Conservation (phyloP, 345 rosid species). For the Euphorbia lathyris region DNA sequence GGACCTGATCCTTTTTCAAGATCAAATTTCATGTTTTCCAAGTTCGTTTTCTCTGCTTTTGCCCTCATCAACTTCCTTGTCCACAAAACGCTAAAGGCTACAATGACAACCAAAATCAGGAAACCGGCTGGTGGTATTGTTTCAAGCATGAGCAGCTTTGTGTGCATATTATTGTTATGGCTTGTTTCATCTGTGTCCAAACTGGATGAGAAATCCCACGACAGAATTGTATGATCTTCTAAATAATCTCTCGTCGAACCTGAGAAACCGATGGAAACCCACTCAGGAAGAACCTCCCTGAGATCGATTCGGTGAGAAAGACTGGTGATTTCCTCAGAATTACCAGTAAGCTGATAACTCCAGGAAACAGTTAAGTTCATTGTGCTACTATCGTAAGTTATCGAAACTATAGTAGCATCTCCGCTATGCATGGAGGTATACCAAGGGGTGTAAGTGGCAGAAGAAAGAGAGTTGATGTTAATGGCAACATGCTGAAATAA, state of each 20-base stretch:
- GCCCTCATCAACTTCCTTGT: slow-evolving; percentile 19
- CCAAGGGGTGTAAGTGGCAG: background rate
- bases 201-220: slow-evolving; percentile 7
- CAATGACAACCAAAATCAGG: slow-evolving; percentile 11
- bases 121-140: slow-evolving; percentile 14
- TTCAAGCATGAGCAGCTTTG: slow-evolving; percentile 13
- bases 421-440: background rate
- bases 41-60: slow-evolving; percentile 19
- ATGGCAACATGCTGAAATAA: slow-evolving; percentile 2
- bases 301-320: slow-evolving; percentile 2
- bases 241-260: background rate
- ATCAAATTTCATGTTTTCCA: slow-evolving; percentile 44
- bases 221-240: background rate
- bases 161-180: slow-evolving; percentile 7
- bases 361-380: slow-evolving; percentile 2
- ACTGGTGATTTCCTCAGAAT: background rate
- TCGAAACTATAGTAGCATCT: background rate
- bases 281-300: slow-evolving; percentile 6
- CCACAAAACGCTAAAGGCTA: slow-evolving; percentile 8
- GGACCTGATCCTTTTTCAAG: slow-evolving; percentile 56
- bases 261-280: slow-evolving; percentile 6
- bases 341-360: background rate
- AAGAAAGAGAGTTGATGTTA: slow-evolving; percentile 1
- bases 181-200: slow-evolving; percentile 19
- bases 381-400: background rate